Conservation (phyloP, 2,329 filamentous ascomycete genomes). For the Neonectria faginata region DNA sequence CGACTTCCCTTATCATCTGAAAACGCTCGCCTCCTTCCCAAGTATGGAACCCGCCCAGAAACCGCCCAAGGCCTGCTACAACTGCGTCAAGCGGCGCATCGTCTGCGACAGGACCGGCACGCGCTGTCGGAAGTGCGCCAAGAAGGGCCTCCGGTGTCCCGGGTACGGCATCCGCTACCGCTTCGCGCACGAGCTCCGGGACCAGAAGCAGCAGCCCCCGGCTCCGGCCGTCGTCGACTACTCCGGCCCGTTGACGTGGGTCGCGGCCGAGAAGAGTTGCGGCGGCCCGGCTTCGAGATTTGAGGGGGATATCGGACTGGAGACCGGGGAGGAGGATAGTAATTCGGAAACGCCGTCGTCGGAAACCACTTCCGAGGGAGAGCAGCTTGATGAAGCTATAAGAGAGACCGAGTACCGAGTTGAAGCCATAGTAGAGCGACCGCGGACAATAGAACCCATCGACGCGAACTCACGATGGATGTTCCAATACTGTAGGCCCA, state of each 20-base stretch:
- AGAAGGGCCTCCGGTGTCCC: slow-evolving; percentile 27
- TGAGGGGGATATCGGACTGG: not conserved
- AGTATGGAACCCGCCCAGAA: not conserved
- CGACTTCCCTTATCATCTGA: not conserved
- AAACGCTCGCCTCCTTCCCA: not conserved
- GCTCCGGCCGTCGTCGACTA: slow-evolving; percentile 6
- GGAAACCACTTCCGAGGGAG: slow-evolving; percentile 20
- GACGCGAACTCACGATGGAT: slow-evolving; percentile 29
- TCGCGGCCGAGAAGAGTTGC: slow-evolving; percentile 5
- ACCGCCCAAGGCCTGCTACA: slow-evolving; percentile 28
- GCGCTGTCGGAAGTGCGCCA: slow-evolving; percentile 26
- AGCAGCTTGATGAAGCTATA: not conserved
- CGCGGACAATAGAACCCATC: slow-evolving; percentile 14
- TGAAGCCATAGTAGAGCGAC: not conserved
- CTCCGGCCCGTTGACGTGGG: slow-evolving; percentile 22
- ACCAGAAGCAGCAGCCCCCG: slow-evolving; percentile 10
- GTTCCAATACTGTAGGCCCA: slow-evolving; percentile 25
- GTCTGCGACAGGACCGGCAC: slow-evolving; percentile 28
- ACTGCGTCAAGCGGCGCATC: slow-evolving; percentile 31
- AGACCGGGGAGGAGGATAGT: slow-evolving; percentile 6
- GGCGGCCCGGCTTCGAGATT: not conserved
- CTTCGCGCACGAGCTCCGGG: slow-evolving; percentile 25
- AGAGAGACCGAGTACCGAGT: not conserved
- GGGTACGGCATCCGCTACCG: slow-evolving; percentile 31
- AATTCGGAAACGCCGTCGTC: slow-evolving; percentile 21